Conservation (phyloP, 371 early-diverging fungal species). For the Nematocida ironsii region DNA sequence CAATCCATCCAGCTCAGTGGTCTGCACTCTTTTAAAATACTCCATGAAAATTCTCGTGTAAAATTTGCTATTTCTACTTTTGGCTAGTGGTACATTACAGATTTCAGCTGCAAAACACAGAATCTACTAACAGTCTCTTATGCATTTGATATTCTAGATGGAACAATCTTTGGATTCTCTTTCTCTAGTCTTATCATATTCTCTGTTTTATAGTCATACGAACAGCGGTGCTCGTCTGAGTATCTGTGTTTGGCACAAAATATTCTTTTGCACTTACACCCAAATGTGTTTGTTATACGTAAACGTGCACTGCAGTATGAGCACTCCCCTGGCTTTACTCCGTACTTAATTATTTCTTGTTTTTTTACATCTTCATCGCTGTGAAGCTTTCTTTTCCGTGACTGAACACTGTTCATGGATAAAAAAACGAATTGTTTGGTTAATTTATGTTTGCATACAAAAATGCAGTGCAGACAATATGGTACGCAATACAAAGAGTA, state of each 20-base stretch:
- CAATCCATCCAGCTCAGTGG: conserved; percentile 26
- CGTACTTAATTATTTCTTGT: background rate
- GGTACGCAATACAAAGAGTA: background rate
- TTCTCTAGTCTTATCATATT: conserved; percentile 62
- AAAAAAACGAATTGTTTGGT: conserved; percentile 54
- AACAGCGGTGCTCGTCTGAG: conserved; percentile 69
- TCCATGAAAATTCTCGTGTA: conserved; percentile 45
- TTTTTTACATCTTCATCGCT: conserved; percentile 27
- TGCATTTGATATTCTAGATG: conserved; percentile 45
- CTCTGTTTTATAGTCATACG: conserved; percentile 67
- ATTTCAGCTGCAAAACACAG: background rate
- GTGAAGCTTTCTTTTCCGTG: conserved; percentile 24
- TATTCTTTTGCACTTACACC: conserved; percentile 67
- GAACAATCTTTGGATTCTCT: conserved; percentile 68
- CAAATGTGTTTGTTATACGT: conserved; percentile 62
- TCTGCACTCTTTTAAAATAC: conserved; percentile 35
- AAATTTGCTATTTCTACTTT: conserved; percentile 17
- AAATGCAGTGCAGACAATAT: background rate
- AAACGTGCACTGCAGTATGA: conserved; percentile 64
- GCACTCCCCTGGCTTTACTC: conserved; percentile 45
- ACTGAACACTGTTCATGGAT: conserved; percentile 31
- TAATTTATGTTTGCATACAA: conserved; percentile 9
- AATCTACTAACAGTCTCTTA: background rate
- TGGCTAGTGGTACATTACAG: background rate
- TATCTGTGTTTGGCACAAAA: conserved; percentile 70